Percentiles rank a stretch among this genome's conserved stretches.
Conservation (phyloP, 805 yeast genomes). For the Sugiyamaella smithiae region DNA sequence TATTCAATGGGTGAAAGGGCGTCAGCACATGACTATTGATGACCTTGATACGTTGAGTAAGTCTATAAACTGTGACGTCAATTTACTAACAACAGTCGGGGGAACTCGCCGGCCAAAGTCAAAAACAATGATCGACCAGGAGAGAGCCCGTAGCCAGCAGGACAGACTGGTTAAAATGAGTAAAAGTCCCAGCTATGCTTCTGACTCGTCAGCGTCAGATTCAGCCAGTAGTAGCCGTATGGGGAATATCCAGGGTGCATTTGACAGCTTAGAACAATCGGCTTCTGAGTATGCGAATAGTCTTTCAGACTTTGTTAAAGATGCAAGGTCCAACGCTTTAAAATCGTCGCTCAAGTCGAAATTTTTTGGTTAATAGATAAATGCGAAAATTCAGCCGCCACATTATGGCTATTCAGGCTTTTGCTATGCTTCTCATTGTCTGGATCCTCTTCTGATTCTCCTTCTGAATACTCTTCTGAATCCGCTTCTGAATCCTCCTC, state of each 20-base stretch:
- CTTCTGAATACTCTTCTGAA: constrained; percentile 28
- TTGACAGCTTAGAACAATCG: constrained; percentile 45
- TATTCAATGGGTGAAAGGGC: constrained; percentile 83
- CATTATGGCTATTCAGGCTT: no score
- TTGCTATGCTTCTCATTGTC: no score
- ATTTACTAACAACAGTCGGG: constrained; percentile 41
- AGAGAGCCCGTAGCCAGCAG: constrained; percentile 26
- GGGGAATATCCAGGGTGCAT: constrained; percentile 41
- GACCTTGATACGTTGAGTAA: constrained; percentile 56
- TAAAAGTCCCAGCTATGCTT: not conserved
- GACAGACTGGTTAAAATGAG: constrained; percentile 16
- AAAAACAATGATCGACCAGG: constrained; percentile 38
- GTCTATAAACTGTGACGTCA: not conserved
- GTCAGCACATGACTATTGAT: constrained; percentile 53
- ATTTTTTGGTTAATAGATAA: constrained; percentile 19
- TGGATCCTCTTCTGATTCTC: no score
- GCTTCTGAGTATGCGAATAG: constrained; percentile 44
- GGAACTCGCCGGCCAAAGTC: constrained; percentile 70
- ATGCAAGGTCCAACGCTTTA: constrained; percentile 25
- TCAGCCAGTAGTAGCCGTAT: constrained; percentile 32
- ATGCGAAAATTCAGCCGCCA: not conserved
- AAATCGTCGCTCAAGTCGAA: constrained; percentile 24
- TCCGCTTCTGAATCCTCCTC: constrained; percentile 27
- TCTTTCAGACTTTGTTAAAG: constrained; percentile 36
- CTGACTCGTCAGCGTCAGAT: not conserved